Evolutionary conservation across 495 filamentous ascomycete species (phyloP).

Genomic region (Penicillium flavigenum): DNA sequence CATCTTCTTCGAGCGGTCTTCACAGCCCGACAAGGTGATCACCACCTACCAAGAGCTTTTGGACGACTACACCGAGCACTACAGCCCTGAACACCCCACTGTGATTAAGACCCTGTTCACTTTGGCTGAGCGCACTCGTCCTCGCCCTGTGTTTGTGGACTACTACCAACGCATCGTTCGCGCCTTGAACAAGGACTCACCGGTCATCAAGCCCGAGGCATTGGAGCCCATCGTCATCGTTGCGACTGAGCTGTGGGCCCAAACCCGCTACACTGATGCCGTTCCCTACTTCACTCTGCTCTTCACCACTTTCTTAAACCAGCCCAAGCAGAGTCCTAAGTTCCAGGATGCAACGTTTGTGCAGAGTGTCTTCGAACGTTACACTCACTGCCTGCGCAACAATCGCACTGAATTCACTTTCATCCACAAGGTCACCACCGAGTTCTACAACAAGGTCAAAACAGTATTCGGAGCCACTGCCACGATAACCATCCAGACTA

Average conservation of each 20-base stretch:
- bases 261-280: constrained; percentile 38
- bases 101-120: constrained; percentile 39
- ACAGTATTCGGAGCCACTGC: constrained; percentile 35
- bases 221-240: constrained; percentile 41
- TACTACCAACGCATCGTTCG: constrained; percentile 41
- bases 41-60: constrained; percentile 33
- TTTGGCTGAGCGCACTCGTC: constrained; percentile 37
- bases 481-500: constrained; percentile 36
- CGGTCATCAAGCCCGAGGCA: constrained; percentile 32
- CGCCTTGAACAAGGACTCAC: constrained; percentile 37
- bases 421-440: constrained; percentile 37
- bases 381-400: constrained; percentile 34
- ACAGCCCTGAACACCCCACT: constrained; percentile 29
- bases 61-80: constrained; percentile 33
- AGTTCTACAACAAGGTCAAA: constrained; percentile 37
- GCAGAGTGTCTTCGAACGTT: constrained; percentile 33
- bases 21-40: constrained; percentile 37
- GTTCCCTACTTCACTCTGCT: constrained; percentile 33
- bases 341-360: constrained; percentile 35
- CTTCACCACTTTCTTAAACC: constrained; percentile 34
- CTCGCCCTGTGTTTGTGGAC: constrained; percentile 34
- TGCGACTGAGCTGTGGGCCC: constrained; percentile 36
- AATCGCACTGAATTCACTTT: constrained; percentile 29
- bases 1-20: constrained; percentile 34
- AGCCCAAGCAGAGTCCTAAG: constrained; percentile 31